Base-by-base conservation (phyloP, 2,329 filamentous ascomycete genomes). In the Aureobasidium sp. region DNA sequence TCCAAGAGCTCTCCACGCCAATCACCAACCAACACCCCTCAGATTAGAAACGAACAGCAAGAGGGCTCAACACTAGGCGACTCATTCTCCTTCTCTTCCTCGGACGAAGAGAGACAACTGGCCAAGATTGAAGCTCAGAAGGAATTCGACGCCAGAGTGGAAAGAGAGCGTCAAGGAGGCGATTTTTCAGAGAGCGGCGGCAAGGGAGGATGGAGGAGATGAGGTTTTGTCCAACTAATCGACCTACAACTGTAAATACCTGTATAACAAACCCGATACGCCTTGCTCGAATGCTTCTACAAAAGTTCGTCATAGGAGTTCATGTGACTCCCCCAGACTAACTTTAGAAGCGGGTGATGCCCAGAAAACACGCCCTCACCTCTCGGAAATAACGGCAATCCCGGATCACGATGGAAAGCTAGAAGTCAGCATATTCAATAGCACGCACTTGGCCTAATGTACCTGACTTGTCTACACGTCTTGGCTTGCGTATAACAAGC, bases 121-220 rank as follows among this genome's bases (percentile, higher is more conserved):
- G 77, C 76, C 13, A 76, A 73, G 61, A 65, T 71, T 42, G 73
- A 78, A 62, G 77, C 77, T 27, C 78, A 81, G 67, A 74, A 70
- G 57, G 77, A 80, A 27, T 81, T 81, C 63, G 78, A 81, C 64
- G 73, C 73, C 19, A 69, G 75, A 45, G 63, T 81, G 5, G 79
- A 81, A 64, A 71, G 72, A 60, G 79, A 81, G 64, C 68, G 79
- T 55, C 72, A 73, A 57, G 79, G 77, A 0, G 73, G 72, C n/a
- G 71, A 76, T 54, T 78, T 78, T 61, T 62, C 66, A 5, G 68
- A 69, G 31, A 55, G 54, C 29, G 40, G 57, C n/a, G 46, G 57
- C 13, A 46, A 53, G 29, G 54, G 60, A 33, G 57, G 57, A 19
- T 60, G 55, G 55, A 58, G 55, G 31, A 49, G 55, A 37, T 54